These are phyloP conservation scores for Epichloe gansuensis DNA, from an alignment of 2,329 filamentous ascomycete species.

Conservation along the genomic window DNA sequence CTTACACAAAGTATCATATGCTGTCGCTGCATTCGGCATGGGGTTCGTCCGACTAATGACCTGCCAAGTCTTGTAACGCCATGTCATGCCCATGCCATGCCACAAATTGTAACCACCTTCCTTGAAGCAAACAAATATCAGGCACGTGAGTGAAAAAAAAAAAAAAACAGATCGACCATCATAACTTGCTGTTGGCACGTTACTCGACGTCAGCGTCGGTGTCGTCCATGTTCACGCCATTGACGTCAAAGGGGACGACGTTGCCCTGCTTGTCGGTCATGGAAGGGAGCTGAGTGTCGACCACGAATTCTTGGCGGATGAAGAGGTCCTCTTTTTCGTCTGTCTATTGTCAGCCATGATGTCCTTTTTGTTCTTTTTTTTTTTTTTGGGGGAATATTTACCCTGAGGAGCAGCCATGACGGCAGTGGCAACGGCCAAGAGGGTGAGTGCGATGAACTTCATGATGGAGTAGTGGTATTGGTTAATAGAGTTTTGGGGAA, in stretches of 20 bases:
- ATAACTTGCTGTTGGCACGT: too few relatives aligned
- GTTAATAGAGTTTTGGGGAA: neutral
- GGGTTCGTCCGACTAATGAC: too few relatives aligned
- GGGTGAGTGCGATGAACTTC: conserved; percentile 37
- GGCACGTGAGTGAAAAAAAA: too few relatives aligned
- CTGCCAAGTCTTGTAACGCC: too few relatives aligned
- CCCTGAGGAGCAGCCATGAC: conserved; percentile 28
- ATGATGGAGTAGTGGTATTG: conserved; percentile 26
- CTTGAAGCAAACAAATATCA: too few relatives aligned
- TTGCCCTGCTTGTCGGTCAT: conserved; percentile 36
- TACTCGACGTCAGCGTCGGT: too few relatives aligned
- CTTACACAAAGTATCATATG: too few relatives aligned
- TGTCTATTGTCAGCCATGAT: neutral
- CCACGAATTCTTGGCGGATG: conserved; percentile 1
- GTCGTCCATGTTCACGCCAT: conserved; percentile 29
- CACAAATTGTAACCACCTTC: too few relatives aligned
- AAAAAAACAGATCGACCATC: too few relatives aligned
- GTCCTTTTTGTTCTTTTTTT: too few relatives aligned
- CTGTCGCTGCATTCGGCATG: too few relatives aligned
- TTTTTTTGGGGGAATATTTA: conserved; percentile 10
- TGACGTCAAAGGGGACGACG: conserved; percentile 31
- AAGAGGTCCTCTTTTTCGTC: neutral
- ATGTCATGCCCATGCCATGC: too few relatives aligned
- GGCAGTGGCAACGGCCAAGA: conserved; percentile 35
- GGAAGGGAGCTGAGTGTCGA: conserved; percentile 24